Evolutionary conservation across 2,329 filamentous ascomycete species (phyloP), one percentile per base, ranked within the genome.

Genomic region (Microdochium paspali): DNA sequence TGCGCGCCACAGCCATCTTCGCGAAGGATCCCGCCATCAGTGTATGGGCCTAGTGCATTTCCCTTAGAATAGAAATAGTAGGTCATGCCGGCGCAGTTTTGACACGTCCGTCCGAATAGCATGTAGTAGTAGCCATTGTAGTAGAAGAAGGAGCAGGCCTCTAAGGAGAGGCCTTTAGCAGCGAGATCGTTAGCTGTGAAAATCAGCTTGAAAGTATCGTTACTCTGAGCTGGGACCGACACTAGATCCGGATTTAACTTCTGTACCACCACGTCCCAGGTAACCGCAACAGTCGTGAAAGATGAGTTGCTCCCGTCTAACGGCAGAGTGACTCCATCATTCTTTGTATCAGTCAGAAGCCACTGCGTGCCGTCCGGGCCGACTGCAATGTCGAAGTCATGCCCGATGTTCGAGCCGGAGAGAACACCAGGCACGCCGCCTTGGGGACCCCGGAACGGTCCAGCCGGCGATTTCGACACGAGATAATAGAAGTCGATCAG

Each of bases 11-110:
- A 48, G 13, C 46, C 46, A 31, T 48, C 46, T 18, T 44, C 20
- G 28, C 40, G 44, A 31, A 48, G 28, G 40, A 35, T 32, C n/a
- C 46, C 46, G 21, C 46, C 46, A 30, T 48, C 46, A 3, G 30
- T 45, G 46, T 48, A 48, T 23, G 46, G 42, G 2, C 46, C 46
- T 3, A 48, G n/a, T 3, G 46, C 39, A 42, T 12, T 15, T 12
- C 26, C 15, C 10, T 44, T 45, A 26, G 46, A 35, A 30, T 48
- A 45, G 21, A 44, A 39, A 30, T 48, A 44, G 46, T 48, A 48
- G 25, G 44, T 48, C 28, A 35, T 35, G 43, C 46, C 46, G 15
- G 46, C 46, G 46, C 46, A 48, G 46, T 48, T 48, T 31, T 48
- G 46, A 42, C 46, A 48, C 4, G 46, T 48, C 26, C 25, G 42